A percentile compares a stretch with the other conserved stretches of the same genome.
These are phyloP conservation scores for Salinomyces thailandicus DNA, from an alignment of 2,329 filamentous ascomycete genomes.

Conservation along the genomic window DNA sequence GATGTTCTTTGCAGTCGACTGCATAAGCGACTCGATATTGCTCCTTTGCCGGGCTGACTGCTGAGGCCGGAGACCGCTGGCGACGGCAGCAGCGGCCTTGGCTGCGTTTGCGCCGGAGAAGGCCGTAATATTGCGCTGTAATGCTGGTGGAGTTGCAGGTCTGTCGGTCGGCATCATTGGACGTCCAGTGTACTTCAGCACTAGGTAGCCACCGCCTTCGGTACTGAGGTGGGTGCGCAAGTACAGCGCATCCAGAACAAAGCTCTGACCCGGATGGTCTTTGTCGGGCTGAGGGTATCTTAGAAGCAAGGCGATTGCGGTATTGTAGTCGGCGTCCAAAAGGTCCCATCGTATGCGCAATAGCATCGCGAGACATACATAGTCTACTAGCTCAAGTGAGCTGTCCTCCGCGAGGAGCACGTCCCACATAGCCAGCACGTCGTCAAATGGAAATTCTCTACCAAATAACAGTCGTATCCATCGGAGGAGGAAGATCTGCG, in stretches of 20 bases:
- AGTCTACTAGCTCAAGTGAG: slow-evolving; percentile 66
- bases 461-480: slow-evolving; percentile 93
- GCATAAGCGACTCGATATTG: slow-evolving; percentile 59
- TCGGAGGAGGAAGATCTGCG: slow-evolving; percentile 94
- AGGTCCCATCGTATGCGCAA: slow-evolving; percentile 84
- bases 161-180: slow-evolving; percentile 24
- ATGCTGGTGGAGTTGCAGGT: slow-evolving; percentile 23
- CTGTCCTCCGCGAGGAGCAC: slow-evolving; percentile 79
- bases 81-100: slow-evolving; percentile 3
- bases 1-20: slow-evolving; percentile 66
- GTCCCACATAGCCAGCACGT: slow-evolving; percentile 82
- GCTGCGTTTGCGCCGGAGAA: slow-evolving; percentile 16
- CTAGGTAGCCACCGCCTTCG: slow-evolving; percentile 53
- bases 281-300: slow-evolving; percentile 60
- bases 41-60: slow-evolving; percentile 24
- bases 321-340: slow-evolving; percentile 76
- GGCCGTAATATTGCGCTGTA: slow-evolving; percentile 26
- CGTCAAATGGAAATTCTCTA: slow-evolving; percentile 81
- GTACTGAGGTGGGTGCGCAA: slow-evolving; percentile 54
- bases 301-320: slow-evolving; percentile 68
- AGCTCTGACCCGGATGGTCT: slow-evolving; percentile 43
- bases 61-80: slow-evolving; percentile 5
- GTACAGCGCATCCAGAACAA: slow-evolving; percentile 77
- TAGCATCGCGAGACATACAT: slow-evolving; percentile 91
- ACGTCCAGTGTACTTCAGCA: slow-evolving; percentile 57